Base-by-base conservation (phyloP, 2,329 filamentous ascomycete species). In the Neofusicoccum ribis region DNA sequence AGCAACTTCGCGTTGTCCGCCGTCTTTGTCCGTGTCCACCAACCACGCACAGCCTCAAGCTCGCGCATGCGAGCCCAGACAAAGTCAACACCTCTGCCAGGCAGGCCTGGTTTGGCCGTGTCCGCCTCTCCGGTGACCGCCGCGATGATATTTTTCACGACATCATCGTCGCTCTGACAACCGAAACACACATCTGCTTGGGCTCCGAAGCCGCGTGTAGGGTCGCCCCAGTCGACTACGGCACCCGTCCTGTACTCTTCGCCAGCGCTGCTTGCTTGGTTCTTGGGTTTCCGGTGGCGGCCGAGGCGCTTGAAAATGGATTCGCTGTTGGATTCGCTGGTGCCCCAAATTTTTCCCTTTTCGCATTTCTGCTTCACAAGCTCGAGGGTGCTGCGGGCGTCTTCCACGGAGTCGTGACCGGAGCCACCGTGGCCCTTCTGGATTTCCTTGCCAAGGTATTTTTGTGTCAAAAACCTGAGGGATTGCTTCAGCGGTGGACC, bases 311-410 rank as follows among this genome's bases (percentile, higher is more conserved):
- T 91, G 82, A 98, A 99, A 58, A 99, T 88, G 70, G 92, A 94
- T 79, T 99, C 95, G 46, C 88, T 89, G 51, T 88, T 89, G 1
- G 88, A 85, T 49, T 96, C 92, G 58, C 87, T 87, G 0, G 89
- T 90, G 41, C 92, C 95, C 91, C 93, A 99, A 27, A 83, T 79
- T 69, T 91, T 91, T 46, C 95, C 95, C 78, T 91, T 95, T 76
- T 98, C 93, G 76, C 94, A 97, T 77, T 99, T 99, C 74, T 94
- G 89, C 78, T 95, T 96, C 54, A 98, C 88, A 1, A 99, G 88
- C 72, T 98, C 93, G 14, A 99, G 88, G 69, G 93, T 96, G 2
- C 95, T 93, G 69, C 86, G 89, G 14, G 95, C 93, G 76, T 99
- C 95, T 77, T 99, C 95, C 68, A 97, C 85, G 66, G 91, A 95